phyloP scores from a whole-genome alignment of 2,329 filamentous ascomycete species.

The Claviceps digitariae region DNA sequence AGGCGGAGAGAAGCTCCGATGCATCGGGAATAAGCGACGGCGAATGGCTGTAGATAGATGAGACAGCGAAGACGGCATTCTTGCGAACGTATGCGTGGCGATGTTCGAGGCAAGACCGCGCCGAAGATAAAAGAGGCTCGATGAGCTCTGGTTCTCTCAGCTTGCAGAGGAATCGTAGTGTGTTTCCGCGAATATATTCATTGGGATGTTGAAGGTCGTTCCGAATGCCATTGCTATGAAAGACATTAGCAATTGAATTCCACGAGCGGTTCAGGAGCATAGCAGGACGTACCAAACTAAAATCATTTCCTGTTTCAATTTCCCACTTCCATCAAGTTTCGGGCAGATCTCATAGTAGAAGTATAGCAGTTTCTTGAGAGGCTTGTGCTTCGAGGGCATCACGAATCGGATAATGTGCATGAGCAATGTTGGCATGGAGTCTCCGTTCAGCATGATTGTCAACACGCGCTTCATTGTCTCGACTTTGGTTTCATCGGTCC shows the following conservation, averaged over 20 bases:
- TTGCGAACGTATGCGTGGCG: conserved; percentile 96
- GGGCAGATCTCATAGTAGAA: conserved; percentile 99
- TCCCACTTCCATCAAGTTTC: conserved; percentile 81
- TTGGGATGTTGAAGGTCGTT: conserved; percentile 96
- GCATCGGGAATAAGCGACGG: conserved; percentile 90
- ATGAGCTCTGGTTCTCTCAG: conserved; percentile 90
- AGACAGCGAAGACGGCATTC: conserved; percentile 90
- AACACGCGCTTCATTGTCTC: conserved; percentile 95
- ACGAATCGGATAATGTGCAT: conserved; percentile 99
- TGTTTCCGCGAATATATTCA: conserved; percentile 96
- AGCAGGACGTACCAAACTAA: conserved; percentile 62
- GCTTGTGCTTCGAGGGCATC: conserved; percentile 96
- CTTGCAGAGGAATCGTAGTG: conserved; percentile 95
- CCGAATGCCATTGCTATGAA: conserved; percentile 78
- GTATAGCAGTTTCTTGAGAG: conserved; percentile 94
- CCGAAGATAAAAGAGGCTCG: conserved; percentile 86
- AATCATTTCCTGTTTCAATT: conserved; percentile 99
- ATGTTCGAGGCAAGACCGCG: conserved; percentile 84
- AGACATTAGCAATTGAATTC: neutral
- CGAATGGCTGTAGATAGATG: conserved; percentile 84
- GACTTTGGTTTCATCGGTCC: conserved; percentile 81
- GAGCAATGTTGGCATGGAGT: conserved; percentile 84
- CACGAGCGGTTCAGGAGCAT: neutral
- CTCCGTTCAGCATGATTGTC: conserved; percentile 95
- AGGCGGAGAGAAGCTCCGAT: conserved; percentile 76